Evolutionary conservation across 805 yeast species (phyloP).

Genomic region (Maudiozyma serrabonitensis): DNA sequence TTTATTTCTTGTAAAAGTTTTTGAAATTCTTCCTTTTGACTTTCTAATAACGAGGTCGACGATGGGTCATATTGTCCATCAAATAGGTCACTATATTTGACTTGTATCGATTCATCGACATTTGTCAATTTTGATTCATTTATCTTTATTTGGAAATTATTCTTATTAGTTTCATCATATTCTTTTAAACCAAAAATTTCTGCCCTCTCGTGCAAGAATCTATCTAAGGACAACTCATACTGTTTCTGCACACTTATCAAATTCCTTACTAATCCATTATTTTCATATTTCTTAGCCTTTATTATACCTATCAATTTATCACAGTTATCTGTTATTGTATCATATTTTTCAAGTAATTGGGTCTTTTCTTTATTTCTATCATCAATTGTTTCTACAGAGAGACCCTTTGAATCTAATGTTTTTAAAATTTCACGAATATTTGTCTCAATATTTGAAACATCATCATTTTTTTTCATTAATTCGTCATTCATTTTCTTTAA

Average conservation of each 20-base stretch:
- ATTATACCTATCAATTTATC: constrained; percentile 39
- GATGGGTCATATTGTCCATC: background rate
- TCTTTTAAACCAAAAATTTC: constrained; percentile 7
- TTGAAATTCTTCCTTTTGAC: constrained; percentile 23
- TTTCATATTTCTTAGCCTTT: constrained; percentile 40
- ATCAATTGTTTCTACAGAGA: constrained; percentile 56
- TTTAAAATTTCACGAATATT: constrained; percentile 35
- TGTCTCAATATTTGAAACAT: constrained; percentile 34
- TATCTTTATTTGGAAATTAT: constrained; percentile 33
- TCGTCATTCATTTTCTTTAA: constrained; percentile 50
- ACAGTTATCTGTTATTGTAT: constrained; percentile 34
- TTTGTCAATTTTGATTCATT: constrained; percentile 8
- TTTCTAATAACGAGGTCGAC: constrained; percentile 10
- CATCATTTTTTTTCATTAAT: constrained; percentile 31
- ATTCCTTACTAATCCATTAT: constrained; percentile 40
- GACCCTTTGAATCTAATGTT: constrained; percentile 44
- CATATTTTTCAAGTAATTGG: constrained; percentile 44
- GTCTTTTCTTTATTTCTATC: constrained; percentile 53
- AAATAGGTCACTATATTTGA: constrained; percentile 9
- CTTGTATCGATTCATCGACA: constrained; percentile 8
- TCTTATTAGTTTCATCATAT: constrained; percentile 10
- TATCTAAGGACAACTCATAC: constrained; percentile 48
- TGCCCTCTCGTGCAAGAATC: constrained; percentile 15
- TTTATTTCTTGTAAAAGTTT: constrained; percentile 30
- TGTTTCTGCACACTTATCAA: constrained; percentile 43